Conservation (phyloP, 192 early-diverging fungal genomes). For the Diversispora eburnea region DNA sequence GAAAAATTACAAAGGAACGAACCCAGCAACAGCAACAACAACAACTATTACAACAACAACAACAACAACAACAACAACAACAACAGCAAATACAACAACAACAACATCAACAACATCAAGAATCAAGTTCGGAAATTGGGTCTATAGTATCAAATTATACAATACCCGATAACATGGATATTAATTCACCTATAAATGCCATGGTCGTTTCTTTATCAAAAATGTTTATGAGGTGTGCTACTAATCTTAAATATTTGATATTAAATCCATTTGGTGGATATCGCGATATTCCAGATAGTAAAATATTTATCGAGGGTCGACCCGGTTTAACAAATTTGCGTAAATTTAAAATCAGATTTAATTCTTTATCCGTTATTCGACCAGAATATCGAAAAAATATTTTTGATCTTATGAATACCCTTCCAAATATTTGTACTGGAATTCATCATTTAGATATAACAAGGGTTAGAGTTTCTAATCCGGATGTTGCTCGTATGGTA, state of each 20-base stretch:
- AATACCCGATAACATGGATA: no score
- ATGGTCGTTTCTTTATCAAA: conserved; percentile 1
- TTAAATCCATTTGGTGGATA: background rate
- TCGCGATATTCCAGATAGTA: background rate
- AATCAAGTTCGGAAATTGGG: background rate
- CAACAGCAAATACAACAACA: background rate
- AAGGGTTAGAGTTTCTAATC: background rate
- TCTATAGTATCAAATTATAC: no score
- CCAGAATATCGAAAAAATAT: background rate
- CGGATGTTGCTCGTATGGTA: background rate
- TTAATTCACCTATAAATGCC: background rate
- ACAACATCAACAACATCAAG: background rate
- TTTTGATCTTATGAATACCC: background rate
- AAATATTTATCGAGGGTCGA: background rate
- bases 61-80: background rate
- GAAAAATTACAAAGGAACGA: background rate
- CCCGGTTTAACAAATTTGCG: background rate
- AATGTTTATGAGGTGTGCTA: background rate
- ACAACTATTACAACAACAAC: background rate
- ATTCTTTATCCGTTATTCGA: background rate
- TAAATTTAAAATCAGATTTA: background rate
- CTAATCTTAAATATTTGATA: background rate
- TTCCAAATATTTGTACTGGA: background rate
- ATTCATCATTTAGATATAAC: background rate
- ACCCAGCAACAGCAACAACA: background rate